phyloP scores from a whole-genome alignment of 106 monocot species.

The Iris macrosiphon region DNA sequence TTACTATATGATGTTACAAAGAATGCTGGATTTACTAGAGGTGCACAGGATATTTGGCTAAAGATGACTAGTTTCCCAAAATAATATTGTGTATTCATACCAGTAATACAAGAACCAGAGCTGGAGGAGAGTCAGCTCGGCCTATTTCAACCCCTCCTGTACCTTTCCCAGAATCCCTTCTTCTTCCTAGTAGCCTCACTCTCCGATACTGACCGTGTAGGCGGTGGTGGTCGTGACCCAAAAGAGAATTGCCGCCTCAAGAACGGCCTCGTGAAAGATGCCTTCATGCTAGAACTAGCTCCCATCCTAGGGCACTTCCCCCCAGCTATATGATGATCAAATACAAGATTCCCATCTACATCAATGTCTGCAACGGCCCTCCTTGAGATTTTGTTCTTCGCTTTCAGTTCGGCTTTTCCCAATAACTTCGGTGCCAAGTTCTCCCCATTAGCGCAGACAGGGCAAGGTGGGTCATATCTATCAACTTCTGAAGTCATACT shows the following conservation, averaged over 20 bases:
- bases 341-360: slow-evolving; percentile 10
- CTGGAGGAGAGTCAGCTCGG: neutral
- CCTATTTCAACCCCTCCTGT: too few species aligned
- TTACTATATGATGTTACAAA: too few species aligned
- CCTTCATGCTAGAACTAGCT: slow-evolving; percentile 35
- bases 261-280: slow-evolving; percentile 29
- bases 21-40: too few species aligned
- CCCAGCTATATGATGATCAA: neutral
- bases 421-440: slow-evolving; percentile 21
- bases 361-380: slow-evolving; percentile 42
- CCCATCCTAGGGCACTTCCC: slow-evolving; percentile 19
- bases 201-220: slow-evolving; percentile 11
- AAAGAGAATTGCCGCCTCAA: slow-evolving; percentile 49
- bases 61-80: too few species aligned
- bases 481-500: slow-evolving; percentile 47
- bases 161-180: neutral
- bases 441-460: slow-evolving; percentile 51
- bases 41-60: too few species aligned
- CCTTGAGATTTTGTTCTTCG: slow-evolving; percentile 43
- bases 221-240: slow-evolving; percentile 17
- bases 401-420: slow-evolving; percentile 30
- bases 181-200: slow-evolving; percentile 34
- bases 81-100: neutral
- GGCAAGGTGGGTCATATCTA: slow-evolving; percentile 65
- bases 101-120: neutral